Base-by-base conservation (phyloP, 768 basidiomycete genomes). In the Tylopilus rubrobrunneus region DNA sequence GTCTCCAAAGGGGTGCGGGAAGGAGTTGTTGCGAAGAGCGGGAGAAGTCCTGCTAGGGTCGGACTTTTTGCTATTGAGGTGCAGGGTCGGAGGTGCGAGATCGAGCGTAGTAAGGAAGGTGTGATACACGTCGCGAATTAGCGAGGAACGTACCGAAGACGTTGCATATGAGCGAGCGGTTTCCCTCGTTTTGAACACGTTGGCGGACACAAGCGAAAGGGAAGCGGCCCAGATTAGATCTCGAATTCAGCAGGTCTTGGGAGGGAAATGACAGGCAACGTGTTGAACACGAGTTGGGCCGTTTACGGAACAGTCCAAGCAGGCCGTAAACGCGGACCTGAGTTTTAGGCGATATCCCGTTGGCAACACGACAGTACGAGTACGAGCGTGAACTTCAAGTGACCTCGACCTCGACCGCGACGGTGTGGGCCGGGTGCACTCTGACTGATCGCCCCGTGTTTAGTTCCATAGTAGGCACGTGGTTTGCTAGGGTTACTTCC, bases 161-260 rank as follows among this genome's bases (percentile, higher is more conserved):
- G 86, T 77, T 87, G 75, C 89, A 92, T 90, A 67, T 64, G 61
- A 56, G 62, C 56, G 48, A 62, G 58, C 57, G 42, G 59, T 60
- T 54, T 57, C 65, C 79, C 83, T 85, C 80, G 80, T 77, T 82
- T 82, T 74, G 72, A 76, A 81, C 86, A 88, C 85, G 87, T 82
- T 85, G 76, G 64, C 71, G 64, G 68, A 52, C 45, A 34, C 46
- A 67, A 52, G 56, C 62, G 53, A 51, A 63, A 61, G 64, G 57
- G 63, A 64, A 48, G 49, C 52, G 45, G 65, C 65, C 69, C 57
- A 63, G 68, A 69, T 70, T 58, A 56, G 67, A 70, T 67, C 68
- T 63, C 55, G 59, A 51, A 44, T 49, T 56, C 36, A 39, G 49
- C 43, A 45, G 43, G 45, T n/a, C 41, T 54, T 54, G 55, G 4